Percentiles rank a stretch among this genome's conserved stretches.
These are phyloP conservation scores for Chaetoceros muelleri DNA, from an alignment of 108 stramenopile species.

Conservation along the genomic window DNA sequence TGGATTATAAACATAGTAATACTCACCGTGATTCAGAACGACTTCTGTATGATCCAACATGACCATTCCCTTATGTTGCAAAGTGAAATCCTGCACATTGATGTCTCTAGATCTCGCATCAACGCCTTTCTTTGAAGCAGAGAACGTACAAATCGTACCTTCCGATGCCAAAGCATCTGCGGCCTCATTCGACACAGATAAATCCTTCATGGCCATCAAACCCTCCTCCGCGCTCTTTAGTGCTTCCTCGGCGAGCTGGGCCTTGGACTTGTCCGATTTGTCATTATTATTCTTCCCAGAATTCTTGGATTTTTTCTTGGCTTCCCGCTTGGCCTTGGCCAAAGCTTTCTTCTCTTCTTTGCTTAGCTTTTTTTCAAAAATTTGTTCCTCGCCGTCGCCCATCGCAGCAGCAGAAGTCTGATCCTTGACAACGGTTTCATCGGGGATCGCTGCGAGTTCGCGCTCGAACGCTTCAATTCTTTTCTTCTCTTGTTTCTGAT, in stretches of 20 bases:
- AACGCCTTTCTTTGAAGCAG: constrained; percentile 52
- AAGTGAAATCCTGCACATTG: constrained; percentile 88
- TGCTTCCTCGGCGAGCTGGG: background rate
- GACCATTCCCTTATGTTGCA: constrained; percentile 86
- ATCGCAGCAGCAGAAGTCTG: constrained; percentile 46
- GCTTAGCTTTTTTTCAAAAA: constrained; percentile 66
- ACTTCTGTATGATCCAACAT: constrained; percentile 90
- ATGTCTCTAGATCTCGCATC: constrained; percentile 86
- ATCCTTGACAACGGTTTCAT: constrained; percentile 19
- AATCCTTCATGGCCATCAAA: constrained; percentile 8
- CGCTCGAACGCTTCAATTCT: constrained; percentile 48
- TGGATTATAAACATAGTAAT: no score
- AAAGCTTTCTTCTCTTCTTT: constrained; percentile 88
- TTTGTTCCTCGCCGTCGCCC: constrained; percentile 67
- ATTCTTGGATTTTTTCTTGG: constrained; percentile 35
- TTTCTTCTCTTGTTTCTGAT: constrained; percentile 63
- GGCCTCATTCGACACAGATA: constrained; percentile 22
- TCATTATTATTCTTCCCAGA: constrained; percentile 44
- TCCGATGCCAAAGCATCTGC: constrained; percentile 66
- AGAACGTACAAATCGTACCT: constrained; percentile 79
- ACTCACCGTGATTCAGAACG: constrained; percentile 93
- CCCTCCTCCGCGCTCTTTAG: constrained; percentile 6
- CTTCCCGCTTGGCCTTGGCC: constrained; percentile 72
- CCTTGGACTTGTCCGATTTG: constrained; percentile 21
- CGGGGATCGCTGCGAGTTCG: constrained; percentile 14